phyloP scores from a whole-genome alignment of 2,329 filamentous ascomycete species.

The Fusarium miscanthi region DNA sequence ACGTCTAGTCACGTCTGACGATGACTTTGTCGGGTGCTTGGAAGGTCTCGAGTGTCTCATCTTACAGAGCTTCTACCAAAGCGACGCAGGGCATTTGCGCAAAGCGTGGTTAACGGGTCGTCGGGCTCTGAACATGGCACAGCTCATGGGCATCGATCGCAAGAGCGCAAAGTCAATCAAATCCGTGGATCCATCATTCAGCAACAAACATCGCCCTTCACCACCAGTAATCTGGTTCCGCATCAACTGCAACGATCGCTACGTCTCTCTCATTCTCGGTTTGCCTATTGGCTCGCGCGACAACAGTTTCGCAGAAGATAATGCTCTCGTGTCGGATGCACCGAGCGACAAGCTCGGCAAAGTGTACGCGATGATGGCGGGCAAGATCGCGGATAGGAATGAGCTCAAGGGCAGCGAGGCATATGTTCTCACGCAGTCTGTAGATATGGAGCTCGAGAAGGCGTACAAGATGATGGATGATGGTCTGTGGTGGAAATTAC shows the following conservation, averaged over 20 bases:
- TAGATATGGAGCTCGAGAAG: conserved; percentile 60
- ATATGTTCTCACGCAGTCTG: conserved; percentile 55
- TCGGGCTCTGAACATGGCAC: conserved; percentile 61
- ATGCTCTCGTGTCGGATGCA: conserved; percentile 46
- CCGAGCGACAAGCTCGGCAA: conserved; percentile 58
- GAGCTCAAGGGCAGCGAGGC: conserved; percentile 49
- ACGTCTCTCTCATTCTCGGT: conserved; percentile 62
- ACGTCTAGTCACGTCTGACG: conserved; percentile 60
- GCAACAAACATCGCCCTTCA: conserved; percentile 45
- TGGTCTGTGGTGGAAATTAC: conserved; percentile 61
- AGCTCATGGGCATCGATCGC: conserved; percentile 62
- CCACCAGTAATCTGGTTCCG: conserved; percentile 58
- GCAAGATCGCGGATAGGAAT: conserved; percentile 62
- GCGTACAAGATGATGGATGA: conserved; percentile 55
- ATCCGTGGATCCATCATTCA: conserved; percentile 50
- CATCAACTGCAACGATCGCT: conserved; percentile 62
- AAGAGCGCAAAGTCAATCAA: conserved; percentile 49
- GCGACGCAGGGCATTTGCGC: conserved; percentile 64
- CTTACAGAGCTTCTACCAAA: conserved; percentile 61
- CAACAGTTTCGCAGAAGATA: conserved; percentile 50
- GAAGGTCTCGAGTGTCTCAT: conserved; percentile 66
- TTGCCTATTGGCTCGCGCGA: conserved; percentile 58
- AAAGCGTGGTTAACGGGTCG: conserved; percentile 65
- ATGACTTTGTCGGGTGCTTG: conserved; percentile 61
- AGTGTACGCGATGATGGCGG: conserved; percentile 55